phyloP scores from a whole-genome alignment of 148 eudicot genomes.

The Dianthus caryophyllus region DNA sequence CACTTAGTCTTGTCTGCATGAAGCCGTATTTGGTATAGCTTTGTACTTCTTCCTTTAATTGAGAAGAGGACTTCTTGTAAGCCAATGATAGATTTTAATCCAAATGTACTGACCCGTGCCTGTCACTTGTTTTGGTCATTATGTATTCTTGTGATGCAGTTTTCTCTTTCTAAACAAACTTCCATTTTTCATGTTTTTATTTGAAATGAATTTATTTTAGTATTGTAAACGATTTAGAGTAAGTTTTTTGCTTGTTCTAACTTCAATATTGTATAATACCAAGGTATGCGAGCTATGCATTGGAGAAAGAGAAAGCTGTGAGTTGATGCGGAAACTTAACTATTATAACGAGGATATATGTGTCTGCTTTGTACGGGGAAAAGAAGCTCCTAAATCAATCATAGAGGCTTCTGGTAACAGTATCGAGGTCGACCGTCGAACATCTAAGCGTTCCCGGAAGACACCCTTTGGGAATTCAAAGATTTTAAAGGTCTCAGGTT shows the following conservation, averaged over 20 bases:
- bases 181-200: not conserved
- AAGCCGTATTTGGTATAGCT: too few species aligned
- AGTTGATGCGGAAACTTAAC: conserved; percentile 74
- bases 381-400: conserved; percentile 87
- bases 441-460: conserved; percentile 93
- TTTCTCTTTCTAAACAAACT: not conserved
- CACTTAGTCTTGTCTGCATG: too few species aligned
- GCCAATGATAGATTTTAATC: not conserved
- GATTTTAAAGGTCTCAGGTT: conserved; percentile 82
- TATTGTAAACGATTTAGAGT: not conserved
- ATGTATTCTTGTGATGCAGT: not conserved
- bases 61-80: conserved; percentile 2
- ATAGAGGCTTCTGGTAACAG: conserved; percentile 69
- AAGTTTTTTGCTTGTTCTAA: conserved; percentile 13
- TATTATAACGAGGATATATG: conserved; percentile 85
- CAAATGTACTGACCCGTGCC: not conserved
- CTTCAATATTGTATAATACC: conserved; percentile 7
- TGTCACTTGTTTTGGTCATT: not conserved
- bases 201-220: not conserved
- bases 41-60: not conserved
- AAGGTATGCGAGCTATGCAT: conserved; percentile 92
- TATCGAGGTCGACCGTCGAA: conserved; percentile 73
- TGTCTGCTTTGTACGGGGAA: conserved; percentile 77
- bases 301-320: conserved; percentile 90
- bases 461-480: conserved; percentile 72